These are phyloP conservation scores for Ministeria vibrans DNA, from an alignment of 78 protist genomes.

Conservation along the genomic window DNA sequence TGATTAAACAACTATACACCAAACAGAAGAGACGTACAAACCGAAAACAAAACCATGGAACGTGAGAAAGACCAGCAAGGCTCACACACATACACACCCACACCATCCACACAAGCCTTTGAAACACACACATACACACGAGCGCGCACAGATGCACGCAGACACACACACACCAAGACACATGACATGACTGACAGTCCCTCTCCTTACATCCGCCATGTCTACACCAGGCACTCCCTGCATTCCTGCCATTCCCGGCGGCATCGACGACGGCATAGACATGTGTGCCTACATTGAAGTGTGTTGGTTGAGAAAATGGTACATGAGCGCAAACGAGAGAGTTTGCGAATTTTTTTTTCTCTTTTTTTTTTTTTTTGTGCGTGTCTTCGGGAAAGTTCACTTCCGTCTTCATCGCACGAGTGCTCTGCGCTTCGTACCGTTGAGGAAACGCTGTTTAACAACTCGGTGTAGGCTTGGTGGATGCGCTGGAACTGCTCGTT, in stretches of 20 bases:
- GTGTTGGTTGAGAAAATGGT: not conserved
- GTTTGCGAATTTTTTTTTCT: not conserved
- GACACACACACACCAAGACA: not conserved
- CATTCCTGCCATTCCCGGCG: not conserved
- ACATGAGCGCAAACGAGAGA: not conserved
- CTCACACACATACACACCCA: not conserved
- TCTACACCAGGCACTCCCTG: not conserved
- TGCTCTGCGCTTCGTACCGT: not conserved
- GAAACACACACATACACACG: not conserved
- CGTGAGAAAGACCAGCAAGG: not conserved
- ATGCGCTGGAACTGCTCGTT: too few species aligned
- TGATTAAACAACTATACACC: not conserved
- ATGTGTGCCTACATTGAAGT: not conserved
- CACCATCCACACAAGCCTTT: not conserved
- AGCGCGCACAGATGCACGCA: not conserved
- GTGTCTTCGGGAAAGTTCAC: not conserved
- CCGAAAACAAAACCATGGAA: not conserved
- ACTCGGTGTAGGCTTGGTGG: not conserved
- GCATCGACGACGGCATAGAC: not conserved
- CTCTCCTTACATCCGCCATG: not conserved
- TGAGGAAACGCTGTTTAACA: not conserved
- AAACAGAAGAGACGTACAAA: not conserved
- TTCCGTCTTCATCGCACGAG: not conserved
- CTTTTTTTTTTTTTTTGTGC: not conserved
- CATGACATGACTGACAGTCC: not conserved